Evolutionary conservation across 768 basidiomycete species (phyloP), one percentile per base, ranked within the genome.

Genomic region (Tulasnella sp.): DNA sequence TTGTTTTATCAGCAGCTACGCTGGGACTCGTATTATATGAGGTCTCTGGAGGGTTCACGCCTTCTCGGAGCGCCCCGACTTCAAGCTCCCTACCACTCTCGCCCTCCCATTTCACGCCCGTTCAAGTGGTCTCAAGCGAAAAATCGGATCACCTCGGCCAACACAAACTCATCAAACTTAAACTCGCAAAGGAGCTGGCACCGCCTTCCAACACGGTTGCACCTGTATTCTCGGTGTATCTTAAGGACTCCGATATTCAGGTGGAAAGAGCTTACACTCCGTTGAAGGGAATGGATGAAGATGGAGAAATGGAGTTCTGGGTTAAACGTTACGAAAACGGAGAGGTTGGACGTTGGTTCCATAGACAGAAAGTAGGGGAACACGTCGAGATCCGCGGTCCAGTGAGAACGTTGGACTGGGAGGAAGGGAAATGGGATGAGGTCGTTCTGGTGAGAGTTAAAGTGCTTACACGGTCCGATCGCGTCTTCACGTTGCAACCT

Each of bases 231-330:
- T 93, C 93, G 52, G 86, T 96, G 18, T 95, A 88, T 84, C 87
- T 95, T 83, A 96, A 95, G 83, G 93, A 96, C 83, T 92, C 92
- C 81, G 94, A 95, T 82, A 94, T 96, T 31, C 94, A 95, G 85
- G 93, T 95, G 42, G 94, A 96, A 83, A 86, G 94, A 77, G 91
- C 93, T 18, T 96, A 95, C 83, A 96, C 95, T 6, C 94, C 94
- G 5, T 85, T 96, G 73, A 87, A 91, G 80, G 92, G 94, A 31
- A 86, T 94, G 34, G 91, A 92, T 31, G 85, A 88, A 76, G 83
- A 90, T 16, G 93, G 94, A 0, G 86, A 87, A 71, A 91, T 96
- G 87, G 86, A 86, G 48, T 90, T 96, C 75, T 96, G 94, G 94
- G 87, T 96, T 12, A 96, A 95, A 85, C 90, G 87, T 80, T 95